Evolutionary conservation across 305 asterid genomes (phyloP).

Genomic region (Petunia hybrid): DNA sequence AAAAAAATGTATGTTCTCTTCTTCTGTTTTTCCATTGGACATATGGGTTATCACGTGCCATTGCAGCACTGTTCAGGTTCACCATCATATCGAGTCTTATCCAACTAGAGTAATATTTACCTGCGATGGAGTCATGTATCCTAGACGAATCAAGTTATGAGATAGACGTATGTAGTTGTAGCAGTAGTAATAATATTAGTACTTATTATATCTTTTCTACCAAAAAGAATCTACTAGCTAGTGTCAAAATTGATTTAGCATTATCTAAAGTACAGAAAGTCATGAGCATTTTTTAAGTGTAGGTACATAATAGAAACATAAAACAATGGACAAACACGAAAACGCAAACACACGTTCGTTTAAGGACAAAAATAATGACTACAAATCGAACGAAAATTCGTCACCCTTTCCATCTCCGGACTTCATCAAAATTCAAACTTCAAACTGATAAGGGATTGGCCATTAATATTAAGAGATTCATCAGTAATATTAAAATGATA

Average conservation of each 20-base stretch:
- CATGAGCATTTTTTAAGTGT: too few relatives aligned
- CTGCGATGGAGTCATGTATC: too few relatives aligned
- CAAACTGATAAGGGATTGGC: not conserved
- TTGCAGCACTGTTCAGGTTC: conserved; percentile 16
- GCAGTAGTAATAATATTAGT: too few relatives aligned
- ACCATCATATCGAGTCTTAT: too few relatives aligned
- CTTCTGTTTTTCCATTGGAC: not conserved
- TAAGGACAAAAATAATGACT: conserved; percentile 31
- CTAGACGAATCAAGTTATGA: too few relatives aligned
- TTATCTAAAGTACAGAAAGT: not conserved
- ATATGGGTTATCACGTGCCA: conserved; percentile 40
- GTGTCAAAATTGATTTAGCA: too few relatives aligned
- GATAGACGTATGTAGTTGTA: too few relatives aligned
- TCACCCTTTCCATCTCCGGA: conserved; percentile 30
- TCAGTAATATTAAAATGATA: not conserved
- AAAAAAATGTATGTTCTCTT: conserved; percentile 28
- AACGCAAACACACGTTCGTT: conserved; percentile 23
- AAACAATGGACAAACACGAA: not conserved
- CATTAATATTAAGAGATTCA: not conserved
- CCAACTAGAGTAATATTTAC: too few relatives aligned
- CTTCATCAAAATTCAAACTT: not conserved
- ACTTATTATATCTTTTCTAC: too few relatives aligned
- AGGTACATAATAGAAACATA: too few relatives aligned
- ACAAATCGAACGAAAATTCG: not conserved
- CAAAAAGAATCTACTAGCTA: too few relatives aligned